Conservation (phyloP, 2,329 filamentous ascomycete genomes). For the Sphaerulina musiva region DNA sequence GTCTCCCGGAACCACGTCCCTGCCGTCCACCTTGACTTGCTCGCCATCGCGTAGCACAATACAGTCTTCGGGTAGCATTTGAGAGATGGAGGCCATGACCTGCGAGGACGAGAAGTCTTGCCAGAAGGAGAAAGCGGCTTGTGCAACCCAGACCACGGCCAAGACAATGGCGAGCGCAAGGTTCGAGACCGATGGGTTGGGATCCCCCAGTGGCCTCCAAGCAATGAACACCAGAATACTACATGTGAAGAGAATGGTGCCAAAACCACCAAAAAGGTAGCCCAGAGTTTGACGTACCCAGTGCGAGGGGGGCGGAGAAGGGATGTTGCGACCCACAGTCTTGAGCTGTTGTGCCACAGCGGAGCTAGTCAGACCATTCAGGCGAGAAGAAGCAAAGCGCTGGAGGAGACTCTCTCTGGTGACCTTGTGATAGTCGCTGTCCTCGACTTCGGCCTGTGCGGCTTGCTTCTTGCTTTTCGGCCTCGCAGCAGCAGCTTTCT, state of each 20-base stretch:
- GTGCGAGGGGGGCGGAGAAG: conserved; percentile 58
- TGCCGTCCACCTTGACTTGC: conserved; percentile 33
- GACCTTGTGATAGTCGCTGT: conserved; percentile 63
- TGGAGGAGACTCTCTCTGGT: conserved; percentile 52
- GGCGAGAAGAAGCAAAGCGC: conserved; percentile 52
- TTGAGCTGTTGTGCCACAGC: conserved; percentile 50
- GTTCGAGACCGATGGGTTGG: conserved; percentile 58
- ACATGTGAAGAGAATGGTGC: conserved; percentile 61
- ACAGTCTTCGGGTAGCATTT: conserved; percentile 70
- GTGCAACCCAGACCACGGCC: conserved; percentile 59
- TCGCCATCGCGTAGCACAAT: conserved; percentile 56
- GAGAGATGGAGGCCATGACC: conserved; percentile 76
- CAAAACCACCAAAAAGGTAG: conserved; percentile 75
- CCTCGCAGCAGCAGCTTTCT: conserved; percentile 25
- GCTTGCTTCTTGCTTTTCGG: conserved; percentile 23
- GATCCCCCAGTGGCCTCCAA: conserved; percentile 59
- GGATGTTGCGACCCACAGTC: conserved; percentile 61
- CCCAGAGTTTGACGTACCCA: conserved; percentile 53
- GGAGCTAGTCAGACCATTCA: conserved; percentile 54
- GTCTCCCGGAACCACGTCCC: conserved; percentile 65
- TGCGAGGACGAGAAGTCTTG: conserved; percentile 65
- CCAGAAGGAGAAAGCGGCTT: conserved; percentile 52
- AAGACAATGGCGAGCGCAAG: conserved; percentile 67
- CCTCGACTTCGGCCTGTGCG: conserved; percentile 29
- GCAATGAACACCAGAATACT: conserved; percentile 67